Evolutionary conservation across 257 asterid species (phyloP).

Genomic region (Solanum medicagineum): DNA sequence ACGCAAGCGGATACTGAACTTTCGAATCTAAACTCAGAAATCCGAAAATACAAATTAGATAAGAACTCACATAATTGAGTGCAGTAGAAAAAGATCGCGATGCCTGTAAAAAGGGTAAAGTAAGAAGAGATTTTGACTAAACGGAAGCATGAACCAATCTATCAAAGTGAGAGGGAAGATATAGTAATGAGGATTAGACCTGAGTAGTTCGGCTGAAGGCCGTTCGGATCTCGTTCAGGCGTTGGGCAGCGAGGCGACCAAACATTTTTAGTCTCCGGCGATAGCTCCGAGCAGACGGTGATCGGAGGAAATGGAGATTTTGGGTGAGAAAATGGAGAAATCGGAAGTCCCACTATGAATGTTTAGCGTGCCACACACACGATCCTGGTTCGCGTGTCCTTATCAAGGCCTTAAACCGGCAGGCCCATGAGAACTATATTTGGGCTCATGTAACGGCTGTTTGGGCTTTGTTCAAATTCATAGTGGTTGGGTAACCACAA

Average conservation of each 20-base stretch:
- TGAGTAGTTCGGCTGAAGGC: slow-evolving; percentile 54
- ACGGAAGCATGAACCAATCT: not conserved
- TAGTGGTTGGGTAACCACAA: not conserved
- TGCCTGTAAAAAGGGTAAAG: slow-evolving; percentile 26
- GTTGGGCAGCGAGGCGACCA: slow-evolving; percentile 60
- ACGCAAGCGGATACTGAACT: not conserved
- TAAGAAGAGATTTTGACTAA: not conserved
- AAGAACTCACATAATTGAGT: slow-evolving; percentile 62
- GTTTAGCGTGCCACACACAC: not conserved
- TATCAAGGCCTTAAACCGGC: slow-evolving; percentile 15
- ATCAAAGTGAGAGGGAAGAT: not conserved
- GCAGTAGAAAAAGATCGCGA: slow-evolving; percentile 79
- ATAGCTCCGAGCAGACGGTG: not conserved
- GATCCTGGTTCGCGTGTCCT: slow-evolving; percentile 13
- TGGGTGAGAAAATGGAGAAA: slow-evolving; percentile 5
- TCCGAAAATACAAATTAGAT: not conserved
- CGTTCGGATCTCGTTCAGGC: slow-evolving; percentile 67
- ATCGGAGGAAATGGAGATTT: slow-evolving; percentile 2
- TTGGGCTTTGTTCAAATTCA: not conserved
- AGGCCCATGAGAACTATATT: slow-evolving; percentile 8
- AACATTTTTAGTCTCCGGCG: slow-evolving; percentile 34
- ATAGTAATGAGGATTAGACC: slow-evolving; percentile 17
- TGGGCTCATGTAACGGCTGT: not conserved
- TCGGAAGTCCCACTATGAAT: not conserved
- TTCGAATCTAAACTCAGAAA: not conserved